Evolutionary conservation across 768 basidiomycete genomes (phyloP), one percentile per base, ranked within the genome.

Genomic region (Pleurotus tuoliensis): DNA sequence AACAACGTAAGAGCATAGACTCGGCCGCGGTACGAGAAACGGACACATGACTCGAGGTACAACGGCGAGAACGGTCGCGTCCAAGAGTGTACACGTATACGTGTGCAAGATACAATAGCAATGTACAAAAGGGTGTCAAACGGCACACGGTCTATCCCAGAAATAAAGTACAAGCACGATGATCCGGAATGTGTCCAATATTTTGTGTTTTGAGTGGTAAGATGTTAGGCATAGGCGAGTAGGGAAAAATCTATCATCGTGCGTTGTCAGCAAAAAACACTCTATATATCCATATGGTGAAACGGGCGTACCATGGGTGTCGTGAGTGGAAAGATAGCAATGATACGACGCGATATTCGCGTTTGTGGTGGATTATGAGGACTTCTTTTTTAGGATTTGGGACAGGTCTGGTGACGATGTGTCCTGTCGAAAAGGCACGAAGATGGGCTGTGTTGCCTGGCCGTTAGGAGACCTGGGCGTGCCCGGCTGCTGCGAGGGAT

Each of bases 381-480:
- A 46, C 37, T 55, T 55, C 25, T 55, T 55, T 27, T 46, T 55
- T 27, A 55, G 27, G 24, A 55, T 44, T 22, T 53, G 37, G 51
- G 16, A 40, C 5, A 55, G 45, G 37, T 55, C 54, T n/a, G 54
- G 54, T 18, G 54, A 55, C 15, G 54, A 41, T 1, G 54, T 55
- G 24, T 55, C 54, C 34, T 55, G 54, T 25, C 54, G 44, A 27
- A 55, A 55, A 11, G 54, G 54, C 25, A 55, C 54, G 54, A 55
- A 55, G 43, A 55, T 30, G n/a, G 41, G 41, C 54, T 55, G 2
- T 2, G 12, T 34, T 15, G 22, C 43, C 18, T 45, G 54, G 16
- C 22, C 41, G 46, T 46, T 46, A 3, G 25, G n/a, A 7, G 54
- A 25, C 16, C 30, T 34, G 27, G 54, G 45, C 43, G 24, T 18